Percentiles rank a stretch among this genome's conserved stretches.
Conservation (phyloP, 208 protist genomes). For the Sergeia podlipaevii region DNA sequence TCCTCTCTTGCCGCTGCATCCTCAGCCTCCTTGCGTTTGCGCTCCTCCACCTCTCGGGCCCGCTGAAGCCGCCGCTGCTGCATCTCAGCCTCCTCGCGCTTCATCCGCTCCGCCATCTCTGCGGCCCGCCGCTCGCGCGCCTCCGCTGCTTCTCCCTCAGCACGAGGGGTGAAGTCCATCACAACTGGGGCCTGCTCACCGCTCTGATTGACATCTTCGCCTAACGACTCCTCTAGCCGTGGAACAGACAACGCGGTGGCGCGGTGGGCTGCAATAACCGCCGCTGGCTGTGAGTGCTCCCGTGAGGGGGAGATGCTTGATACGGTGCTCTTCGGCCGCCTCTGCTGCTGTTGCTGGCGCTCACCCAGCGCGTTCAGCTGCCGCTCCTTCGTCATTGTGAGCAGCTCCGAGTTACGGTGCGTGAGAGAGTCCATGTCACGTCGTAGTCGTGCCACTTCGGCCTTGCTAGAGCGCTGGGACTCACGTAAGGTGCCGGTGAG, state of each 20-base stretch:
- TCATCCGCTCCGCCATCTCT: conserved; percentile 40
- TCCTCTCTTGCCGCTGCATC: conserved; percentile 1
- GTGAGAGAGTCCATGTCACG: conserved; percentile 83
- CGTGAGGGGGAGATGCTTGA: neutral
- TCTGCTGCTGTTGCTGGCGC: conserved; percentile 1
- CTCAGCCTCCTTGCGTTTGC: conserved; percentile 4
- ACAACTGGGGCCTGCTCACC: conserved; percentile 7
- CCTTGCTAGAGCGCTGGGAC: conserved; percentile 58
- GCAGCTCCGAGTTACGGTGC: conserved; percentile 74
- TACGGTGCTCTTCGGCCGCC: neutral
- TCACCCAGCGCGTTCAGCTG: conserved; percentile 46
- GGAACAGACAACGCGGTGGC: neutral
- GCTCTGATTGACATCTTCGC: neutral
- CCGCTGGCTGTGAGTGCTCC: neutral
- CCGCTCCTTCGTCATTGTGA: conserved; percentile 72
- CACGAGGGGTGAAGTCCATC: conserved; percentile 42
- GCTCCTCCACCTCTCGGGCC: conserved; percentile 17
- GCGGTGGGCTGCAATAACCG: neutral
- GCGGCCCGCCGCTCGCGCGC: conserved; percentile 26
- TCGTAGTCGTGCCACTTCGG: conserved; percentile 63
- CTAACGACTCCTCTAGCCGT: neutral
- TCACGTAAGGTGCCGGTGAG: conserved; percentile 72
- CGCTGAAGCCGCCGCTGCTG: conserved; percentile 24
- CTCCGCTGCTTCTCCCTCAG: conserved; percentile 18
- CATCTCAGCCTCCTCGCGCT: conserved; percentile 35